Conservation (phyloP, 257 asterid species). For the Nicotiana tabacum region DNA sequence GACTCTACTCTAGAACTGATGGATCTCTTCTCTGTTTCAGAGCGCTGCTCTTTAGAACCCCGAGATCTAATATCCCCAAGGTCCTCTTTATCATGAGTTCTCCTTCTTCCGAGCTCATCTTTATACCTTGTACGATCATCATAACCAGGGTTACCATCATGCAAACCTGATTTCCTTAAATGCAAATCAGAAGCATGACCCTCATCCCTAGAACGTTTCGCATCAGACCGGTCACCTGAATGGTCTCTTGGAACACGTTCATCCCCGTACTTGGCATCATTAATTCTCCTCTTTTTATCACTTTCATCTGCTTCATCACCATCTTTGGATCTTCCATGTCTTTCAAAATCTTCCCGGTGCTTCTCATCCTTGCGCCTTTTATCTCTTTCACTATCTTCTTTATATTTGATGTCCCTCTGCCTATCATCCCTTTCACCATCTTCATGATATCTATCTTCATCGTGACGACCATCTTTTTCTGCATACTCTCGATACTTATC, state of each 20-base stretch:
- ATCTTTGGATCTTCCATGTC: slow-evolving; percentile 50
- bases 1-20: slow-evolving; percentile 41
- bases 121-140: slow-evolving; percentile 65
- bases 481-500: slow-evolving; percentile 56
- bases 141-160: slow-evolving; percentile 58
- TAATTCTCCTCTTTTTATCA: slow-evolving; percentile 66
- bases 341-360: slow-evolving; percentile 57
- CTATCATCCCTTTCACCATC: slow-evolving; percentile 53
- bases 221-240: slow-evolving; percentile 63
- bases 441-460: slow-evolving; percentile 57
- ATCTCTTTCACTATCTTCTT: slow-evolving; percentile 54
- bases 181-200: slow-evolving; percentile 46
- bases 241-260: slow-evolving; percentile 54
- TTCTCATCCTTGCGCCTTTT: slow-evolving; percentile 55
- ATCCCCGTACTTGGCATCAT: slow-evolving; percentile 63
- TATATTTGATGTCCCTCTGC: slow-evolving; percentile 43
- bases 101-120: slow-evolving; percentile 74
- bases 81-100: slow-evolving; percentile 64
- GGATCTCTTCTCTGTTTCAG: slow-evolving; percentile 62
- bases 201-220: slow-evolving; percentile 62
- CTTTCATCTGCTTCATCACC: slow-evolving; percentile 50
- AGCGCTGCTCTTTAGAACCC: slow-evolving; percentile 57
- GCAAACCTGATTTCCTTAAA: slow-evolving; percentile 51
- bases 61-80: slow-evolving; percentile 60
- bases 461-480: slow-evolving; percentile 50